phyloP scores from a whole-genome alignment of 176 grass and related monocot genomes.

The Lolium multiflorum region DNA sequence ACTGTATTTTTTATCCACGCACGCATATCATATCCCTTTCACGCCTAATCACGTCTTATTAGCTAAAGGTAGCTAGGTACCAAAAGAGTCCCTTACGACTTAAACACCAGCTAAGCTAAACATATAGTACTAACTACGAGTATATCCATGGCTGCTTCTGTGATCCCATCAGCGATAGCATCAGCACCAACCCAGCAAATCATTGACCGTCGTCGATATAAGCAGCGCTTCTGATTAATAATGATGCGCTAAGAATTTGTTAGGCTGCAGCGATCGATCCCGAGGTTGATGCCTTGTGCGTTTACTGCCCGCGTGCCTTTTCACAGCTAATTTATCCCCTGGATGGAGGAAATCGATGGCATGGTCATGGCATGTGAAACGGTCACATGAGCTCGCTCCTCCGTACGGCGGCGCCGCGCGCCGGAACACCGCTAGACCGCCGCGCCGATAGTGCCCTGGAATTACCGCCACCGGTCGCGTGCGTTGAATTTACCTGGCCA shows the following conservation, averaged over 20 bases:
- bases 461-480: neutral
- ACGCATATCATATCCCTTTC: neutral
- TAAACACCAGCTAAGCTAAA: neutral
- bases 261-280: neutral
- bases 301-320: neutral
- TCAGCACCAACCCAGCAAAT: neutral
- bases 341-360: neutral
- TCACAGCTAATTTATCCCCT: neutral
- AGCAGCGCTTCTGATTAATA: neutral
- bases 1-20: neutral
- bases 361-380: neutral
- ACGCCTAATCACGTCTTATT: neutral
- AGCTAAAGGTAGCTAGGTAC: neutral
- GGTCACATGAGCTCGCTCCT: neutral
- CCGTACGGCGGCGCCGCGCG: constrained; percentile 29
- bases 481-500: constrained; percentile 24
- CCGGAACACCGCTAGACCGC: constrained; percentile 40
- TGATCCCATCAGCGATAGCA: constrained; percentile 29
- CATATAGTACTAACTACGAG: neutral
- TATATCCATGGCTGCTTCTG: neutral
- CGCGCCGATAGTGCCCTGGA: constrained; percentile 17
- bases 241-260: neutral
- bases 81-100: constrained; percentile 17
- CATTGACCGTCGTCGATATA: constrained; percentile 12
- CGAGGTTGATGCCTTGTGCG: neutral